A percentile compares a stretch with the other conserved stretches of the same genome.
Conservation (phyloP, 768 basidiomycete genomes). For the Psilocybe sp. region DNA sequence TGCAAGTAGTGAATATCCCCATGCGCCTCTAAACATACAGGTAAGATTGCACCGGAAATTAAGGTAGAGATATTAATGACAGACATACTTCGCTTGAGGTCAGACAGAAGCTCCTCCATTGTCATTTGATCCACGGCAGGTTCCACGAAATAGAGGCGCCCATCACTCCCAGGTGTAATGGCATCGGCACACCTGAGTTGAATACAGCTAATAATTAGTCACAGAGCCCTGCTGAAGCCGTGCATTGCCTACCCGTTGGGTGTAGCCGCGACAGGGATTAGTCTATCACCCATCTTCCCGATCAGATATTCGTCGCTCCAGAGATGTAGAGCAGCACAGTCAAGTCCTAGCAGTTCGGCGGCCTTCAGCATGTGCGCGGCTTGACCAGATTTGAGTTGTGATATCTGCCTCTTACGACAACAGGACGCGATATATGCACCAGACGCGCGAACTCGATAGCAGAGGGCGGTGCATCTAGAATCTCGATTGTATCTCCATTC, state of each 20-base stretch:
- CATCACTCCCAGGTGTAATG: constrained; percentile 51
- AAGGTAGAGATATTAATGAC: not conserved
- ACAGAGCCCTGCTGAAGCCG: not conserved
- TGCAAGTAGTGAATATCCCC: constrained; percentile 70
- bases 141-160: constrained; percentile 69
- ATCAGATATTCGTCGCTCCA: constrained; percentile 72
- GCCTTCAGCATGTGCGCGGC: not conserved
- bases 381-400: not conserved
- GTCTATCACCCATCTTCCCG: constrained; percentile 46
- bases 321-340: constrained; percentile 41
- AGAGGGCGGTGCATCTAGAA: constrained; percentile 55
- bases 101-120: constrained; percentile 50
- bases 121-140: constrained; percentile 70
- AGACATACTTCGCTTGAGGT: constrained; percentile 20
- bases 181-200: constrained; percentile 70
- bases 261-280: constrained; percentile 75
- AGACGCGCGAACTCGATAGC: constrained; percentile 68
- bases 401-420: constrained; percentile 61
- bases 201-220: constrained; percentile 4
- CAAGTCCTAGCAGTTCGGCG: constrained; percentile 37
- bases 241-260: constrained; percentile 66
- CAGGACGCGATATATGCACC: constrained; percentile 68
- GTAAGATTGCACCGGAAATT: too few relatives aligned
- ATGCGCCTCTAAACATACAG: constrained; percentile 15
- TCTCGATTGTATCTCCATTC: constrained; percentile 52